A percentile compares a stretch with the other conserved stretches of the same genome.
Evolutionary conservation across 192 early-diverging fungal genomes (phyloP).

Genomic region (Linnemannia exigua): DNA sequence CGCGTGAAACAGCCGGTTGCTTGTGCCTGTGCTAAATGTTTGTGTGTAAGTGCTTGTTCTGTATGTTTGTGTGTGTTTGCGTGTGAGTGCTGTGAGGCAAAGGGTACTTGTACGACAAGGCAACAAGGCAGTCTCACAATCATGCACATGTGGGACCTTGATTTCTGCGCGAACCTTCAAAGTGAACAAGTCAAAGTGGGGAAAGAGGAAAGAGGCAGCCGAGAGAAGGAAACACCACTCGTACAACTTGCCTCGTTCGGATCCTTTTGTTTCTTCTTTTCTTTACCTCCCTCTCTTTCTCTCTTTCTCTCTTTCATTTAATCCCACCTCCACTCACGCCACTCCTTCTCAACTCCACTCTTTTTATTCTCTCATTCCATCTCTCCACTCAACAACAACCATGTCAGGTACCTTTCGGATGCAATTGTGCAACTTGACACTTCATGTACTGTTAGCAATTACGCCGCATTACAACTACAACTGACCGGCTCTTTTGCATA

Average conservation of each 20-base stretch:
- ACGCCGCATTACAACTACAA: not conserved
- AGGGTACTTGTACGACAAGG: too few species aligned
- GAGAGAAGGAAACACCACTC: not conserved
- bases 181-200: slow-evolving; percentile 12
- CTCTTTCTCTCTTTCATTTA: not conserved
- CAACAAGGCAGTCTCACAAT: not conserved
- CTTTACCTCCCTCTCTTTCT: not conserved
- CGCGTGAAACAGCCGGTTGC: too few species aligned
- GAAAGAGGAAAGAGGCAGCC: not conserved
- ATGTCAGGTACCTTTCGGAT: not conserved
- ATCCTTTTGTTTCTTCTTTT: not conserved
- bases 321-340: not conserved
- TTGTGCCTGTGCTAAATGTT: too few species aligned
- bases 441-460: not conserved
- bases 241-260: not conserved
- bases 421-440: not conserved
- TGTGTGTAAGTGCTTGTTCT: too few species aligned
- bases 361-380: not conserved
- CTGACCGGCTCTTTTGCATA: not conserved
- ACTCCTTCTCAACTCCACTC: not conserved
- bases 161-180: not conserved
- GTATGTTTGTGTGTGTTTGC: too few species aligned
- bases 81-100: too few species aligned
- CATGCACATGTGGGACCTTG: too few species aligned
- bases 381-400: not conserved